phyloP scores from a whole-genome alignment of 2,329 filamentous ascomycete species.

The Monosporascus sp. region DNA sequence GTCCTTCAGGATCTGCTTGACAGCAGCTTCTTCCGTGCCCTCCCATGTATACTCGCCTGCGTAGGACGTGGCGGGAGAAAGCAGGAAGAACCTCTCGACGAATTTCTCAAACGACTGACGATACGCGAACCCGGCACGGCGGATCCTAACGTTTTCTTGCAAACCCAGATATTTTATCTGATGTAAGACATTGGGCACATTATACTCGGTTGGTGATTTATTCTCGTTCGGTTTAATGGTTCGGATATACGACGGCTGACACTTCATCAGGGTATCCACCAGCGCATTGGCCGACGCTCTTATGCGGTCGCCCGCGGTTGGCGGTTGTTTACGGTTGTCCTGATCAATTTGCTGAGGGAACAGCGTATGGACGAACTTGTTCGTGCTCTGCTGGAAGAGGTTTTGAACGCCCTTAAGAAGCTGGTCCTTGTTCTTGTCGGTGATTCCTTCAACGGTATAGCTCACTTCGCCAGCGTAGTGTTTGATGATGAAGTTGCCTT shows the following conservation, averaged over 20 bases:
- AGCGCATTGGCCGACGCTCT: slow-evolving; percentile 91
- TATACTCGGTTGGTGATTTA: slow-evolving; percentile 92
- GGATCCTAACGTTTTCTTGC: slow-evolving; percentile 98
- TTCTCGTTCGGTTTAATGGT: slow-evolving; percentile 99
- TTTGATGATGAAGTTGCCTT: slow-evolving; percentile 97
- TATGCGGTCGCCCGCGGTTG: slow-evolving; percentile 94
- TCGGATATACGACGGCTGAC: slow-evolving; percentile 93
- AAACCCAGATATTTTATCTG: slow-evolving; percentile 98
- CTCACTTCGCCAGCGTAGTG: slow-evolving; percentile 97
- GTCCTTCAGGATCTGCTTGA: slow-evolving; percentile 90
- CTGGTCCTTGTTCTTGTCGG: slow-evolving; percentile 99
- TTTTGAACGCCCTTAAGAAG: slow-evolving; percentile 90
- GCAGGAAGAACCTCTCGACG: slow-evolving; percentile 90
- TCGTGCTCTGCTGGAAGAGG: slow-evolving; percentile 77
- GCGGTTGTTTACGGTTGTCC: slow-evolving; percentile 90
- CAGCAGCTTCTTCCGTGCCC: slow-evolving; percentile 80
- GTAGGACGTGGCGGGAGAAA: slow-evolving; percentile 92
- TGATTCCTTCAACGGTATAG: slow-evolving; percentile 94
- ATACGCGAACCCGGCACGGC: slow-evolving; percentile 92
- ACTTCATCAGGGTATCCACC: slow-evolving; percentile 94
- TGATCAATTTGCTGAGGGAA: slow-evolving; percentile 94
- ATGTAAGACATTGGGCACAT: slow-evolving; percentile 85
- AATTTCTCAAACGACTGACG: slow-evolving; percentile 98
- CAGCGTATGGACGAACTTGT: slow-evolving; percentile 78
- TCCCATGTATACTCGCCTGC: slow-evolving; percentile 97